Conservation (phyloP, 2,329 filamentous ascomycete species). For the Xylariaceae sp. region DNA sequence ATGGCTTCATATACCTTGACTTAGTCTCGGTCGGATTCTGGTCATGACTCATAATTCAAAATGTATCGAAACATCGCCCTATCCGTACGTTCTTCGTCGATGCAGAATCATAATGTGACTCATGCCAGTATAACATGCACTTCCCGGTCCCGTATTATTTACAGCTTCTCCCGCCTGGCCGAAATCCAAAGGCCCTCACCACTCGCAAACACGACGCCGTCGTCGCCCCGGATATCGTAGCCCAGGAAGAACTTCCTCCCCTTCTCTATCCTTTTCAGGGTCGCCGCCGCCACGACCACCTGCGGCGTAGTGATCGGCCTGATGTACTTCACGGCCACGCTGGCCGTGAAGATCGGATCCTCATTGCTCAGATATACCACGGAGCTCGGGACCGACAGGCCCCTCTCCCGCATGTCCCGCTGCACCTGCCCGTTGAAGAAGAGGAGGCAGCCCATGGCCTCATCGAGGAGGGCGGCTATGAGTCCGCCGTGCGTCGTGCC, state of each 20-base stretch:
- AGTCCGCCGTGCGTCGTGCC: conserved; percentile 4
- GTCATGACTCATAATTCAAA: too few relatives aligned
- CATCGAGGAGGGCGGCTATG: conserved; percentile 2
- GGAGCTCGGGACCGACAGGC: background rate
- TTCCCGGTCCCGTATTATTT: too few relatives aligned
- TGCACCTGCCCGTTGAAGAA: background rate
- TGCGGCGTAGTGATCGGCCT: conserved; percentile 3
- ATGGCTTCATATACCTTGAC: too few relatives aligned
- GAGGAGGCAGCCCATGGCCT: conserved; percentile 5
- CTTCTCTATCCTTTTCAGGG: conserved; percentile 1
- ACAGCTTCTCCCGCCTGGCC: background rate
- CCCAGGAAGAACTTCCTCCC: conserved; percentile 3
- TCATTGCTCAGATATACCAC: conserved; percentile 1
- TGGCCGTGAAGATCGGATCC: background rate
- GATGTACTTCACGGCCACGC: conserved; percentile 4
- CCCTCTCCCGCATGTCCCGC: background rate
- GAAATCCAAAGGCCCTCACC: conserved; percentile 5
- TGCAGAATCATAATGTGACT: too few relatives aligned
- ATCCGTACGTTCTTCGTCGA: too few relatives aligned
- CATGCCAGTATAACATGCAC: too few relatives aligned
- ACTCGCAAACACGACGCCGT: background rate
- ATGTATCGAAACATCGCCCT: too few relatives aligned
- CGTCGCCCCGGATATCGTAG: conserved; percentile 1
- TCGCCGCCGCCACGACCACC: conserved; percentile 2
- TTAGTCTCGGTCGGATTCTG: too few relatives aligned